phyloP scores from a whole-genome alignment of 768 basidiomycete genomes.

The Xerocomellus chrysenteron region DNA sequence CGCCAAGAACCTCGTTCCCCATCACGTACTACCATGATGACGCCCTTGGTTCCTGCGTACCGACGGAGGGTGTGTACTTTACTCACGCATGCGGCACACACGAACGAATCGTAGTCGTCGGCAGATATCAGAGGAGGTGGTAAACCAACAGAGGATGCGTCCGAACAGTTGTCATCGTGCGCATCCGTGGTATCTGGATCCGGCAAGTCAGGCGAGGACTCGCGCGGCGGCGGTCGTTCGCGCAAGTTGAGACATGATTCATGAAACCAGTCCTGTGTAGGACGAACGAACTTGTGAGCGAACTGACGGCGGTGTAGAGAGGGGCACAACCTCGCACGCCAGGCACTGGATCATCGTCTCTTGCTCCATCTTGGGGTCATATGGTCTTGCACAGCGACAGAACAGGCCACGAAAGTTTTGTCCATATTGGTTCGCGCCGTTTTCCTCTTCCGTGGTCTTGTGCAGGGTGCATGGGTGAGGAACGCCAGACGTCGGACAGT shows the following conservation, averaged over 20 bases:
- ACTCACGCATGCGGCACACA: conserved; percentile 70
- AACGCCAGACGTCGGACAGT: conserved; percentile 72
- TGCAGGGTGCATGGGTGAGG: conserved; percentile 66
- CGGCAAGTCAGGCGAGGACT: conserved; percentile 31
- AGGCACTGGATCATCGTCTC: conserved; percentile 92
- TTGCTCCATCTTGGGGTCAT: conserved; percentile 68
- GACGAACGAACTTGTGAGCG: conserved; percentile 1
- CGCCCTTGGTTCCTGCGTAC: conserved; percentile 68
- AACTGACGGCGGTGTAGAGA: neutral
- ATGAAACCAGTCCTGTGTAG: conserved; percentile 80
- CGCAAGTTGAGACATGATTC: conserved; percentile 85
- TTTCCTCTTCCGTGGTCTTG: conserved; percentile 49
- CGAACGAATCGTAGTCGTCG: conserved; percentile 70
- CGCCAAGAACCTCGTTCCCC: conserved; percentile 49
- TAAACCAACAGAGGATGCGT: conserved; percentile 61
- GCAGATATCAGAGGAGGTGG: conserved; percentile 68
- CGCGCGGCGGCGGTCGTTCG: conserved; percentile 55
- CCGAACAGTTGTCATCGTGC: conserved; percentile 53
- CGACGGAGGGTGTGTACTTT: conserved; percentile 50
- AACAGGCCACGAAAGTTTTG: conserved; percentile 73
- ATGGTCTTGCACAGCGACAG: conserved; percentile 71
- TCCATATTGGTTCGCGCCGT: conserved; percentile 61
- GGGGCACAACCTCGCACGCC: conserved; percentile 64
- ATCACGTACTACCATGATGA: conserved; percentile 65
- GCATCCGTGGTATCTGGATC: conserved; percentile 3